A percentile compares a stretch with the other conserved stretches of the same genome.
Conservation (phyloP, 306 rosid genomes). For the Cucumis melo region DNA sequence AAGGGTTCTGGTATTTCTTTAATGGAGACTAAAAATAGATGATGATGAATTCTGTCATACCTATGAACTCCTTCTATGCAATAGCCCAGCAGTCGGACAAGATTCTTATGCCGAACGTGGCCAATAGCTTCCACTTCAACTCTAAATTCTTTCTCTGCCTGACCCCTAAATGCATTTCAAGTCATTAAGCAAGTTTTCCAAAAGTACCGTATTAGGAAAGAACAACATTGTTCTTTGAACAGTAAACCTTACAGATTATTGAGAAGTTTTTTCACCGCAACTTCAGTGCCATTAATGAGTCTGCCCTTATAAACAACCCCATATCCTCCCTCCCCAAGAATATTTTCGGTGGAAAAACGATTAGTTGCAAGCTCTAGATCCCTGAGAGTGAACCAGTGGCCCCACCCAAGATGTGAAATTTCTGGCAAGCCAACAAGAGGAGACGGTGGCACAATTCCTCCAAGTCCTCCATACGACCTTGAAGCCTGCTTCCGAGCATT, state of each 20-base stretch:
- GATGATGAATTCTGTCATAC: conserved; percentile 16
- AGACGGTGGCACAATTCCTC: conserved; percentile 55
- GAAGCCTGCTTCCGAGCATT: conserved; percentile 41
- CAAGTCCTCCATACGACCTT: conserved; percentile 24
- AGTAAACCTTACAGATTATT: conserved; percentile 67
- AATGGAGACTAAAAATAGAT: background rate
- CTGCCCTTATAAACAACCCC: conserved; percentile 83
- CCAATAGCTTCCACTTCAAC: conserved; percentile 99
- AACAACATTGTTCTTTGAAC: conserved; percentile 6
- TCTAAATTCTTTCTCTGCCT: conserved; percentile 94
- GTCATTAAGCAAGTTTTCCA: background rate
- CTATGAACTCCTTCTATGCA: conserved; percentile 91
- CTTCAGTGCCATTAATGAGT: conserved; percentile 78
- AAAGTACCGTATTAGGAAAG: background rate
- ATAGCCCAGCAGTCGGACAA: conserved; percentile 80
- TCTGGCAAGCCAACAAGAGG: conserved; percentile 86
- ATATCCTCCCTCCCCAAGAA: conserved; percentile 94
- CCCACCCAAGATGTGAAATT: conserved; percentile 96
- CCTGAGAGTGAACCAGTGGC: conserved; percentile 97
- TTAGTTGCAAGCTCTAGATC: conserved; percentile 74
- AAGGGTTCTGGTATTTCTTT: background rate
- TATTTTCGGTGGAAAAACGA: conserved; percentile 48
- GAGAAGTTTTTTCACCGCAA: conserved; percentile 90
- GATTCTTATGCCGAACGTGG: conserved; percentile 92
- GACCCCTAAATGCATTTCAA: conserved; percentile 45